These are phyloP conservation scores for Dovyalis caffra DNA, from an alignment of 345 rosid genomes.

Conservation along the genomic window DNA sequence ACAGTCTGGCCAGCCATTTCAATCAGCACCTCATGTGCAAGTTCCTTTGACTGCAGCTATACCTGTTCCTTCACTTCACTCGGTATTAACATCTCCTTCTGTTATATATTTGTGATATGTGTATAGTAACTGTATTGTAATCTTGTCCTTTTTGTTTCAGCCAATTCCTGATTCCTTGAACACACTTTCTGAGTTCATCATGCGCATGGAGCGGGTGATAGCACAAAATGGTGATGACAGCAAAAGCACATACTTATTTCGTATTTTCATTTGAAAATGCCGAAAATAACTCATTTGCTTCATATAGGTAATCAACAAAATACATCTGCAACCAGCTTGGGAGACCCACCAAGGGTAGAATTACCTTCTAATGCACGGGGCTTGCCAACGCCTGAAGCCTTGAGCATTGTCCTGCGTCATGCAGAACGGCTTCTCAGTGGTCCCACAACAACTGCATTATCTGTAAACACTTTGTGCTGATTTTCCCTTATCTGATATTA, in stretches of 20 bases:
- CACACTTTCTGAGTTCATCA: slow-evolving; percentile 72
- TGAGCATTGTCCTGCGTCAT: slow-evolving; percentile 55
- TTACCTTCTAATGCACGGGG: slow-evolving; percentile 53
- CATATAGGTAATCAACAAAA: slow-evolving; percentile 52
- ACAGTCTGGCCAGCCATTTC: slow-evolving; percentile 51
- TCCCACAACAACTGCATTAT: slow-evolving; percentile 54
- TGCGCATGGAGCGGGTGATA: slow-evolving; percentile 64
- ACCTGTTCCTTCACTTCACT: slow-evolving; percentile 64
- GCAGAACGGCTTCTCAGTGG: slow-evolving; percentile 64
- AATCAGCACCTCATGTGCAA: slow-evolving; percentile 59
- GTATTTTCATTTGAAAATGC: slow-evolving; percentile 8
- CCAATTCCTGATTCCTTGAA: slow-evolving; percentile 83
- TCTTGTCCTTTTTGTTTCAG: slow-evolving; percentile 36
- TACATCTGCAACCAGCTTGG: slow-evolving; percentile 37
- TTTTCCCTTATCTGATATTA: neutral
- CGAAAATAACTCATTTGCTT: slow-evolving; percentile 24
- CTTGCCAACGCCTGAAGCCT: slow-evolving; percentile 64
- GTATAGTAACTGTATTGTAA: neutral
- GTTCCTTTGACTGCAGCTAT: slow-evolving; percentile 54
- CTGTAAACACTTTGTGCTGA: slow-evolving; percentile 41
- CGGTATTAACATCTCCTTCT: slow-evolving; percentile 33
- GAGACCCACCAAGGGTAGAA: slow-evolving; percentile 39
- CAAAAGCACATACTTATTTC: slow-evolving; percentile 3
- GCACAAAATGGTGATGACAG: slow-evolving; percentile 57
- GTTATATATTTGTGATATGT: neutral